These are phyloP conservation scores for Intubia oerlemansii DNA, from an alignment of 2,329 filamentous ascomycete genomes.

Conservation along the genomic window DNA sequence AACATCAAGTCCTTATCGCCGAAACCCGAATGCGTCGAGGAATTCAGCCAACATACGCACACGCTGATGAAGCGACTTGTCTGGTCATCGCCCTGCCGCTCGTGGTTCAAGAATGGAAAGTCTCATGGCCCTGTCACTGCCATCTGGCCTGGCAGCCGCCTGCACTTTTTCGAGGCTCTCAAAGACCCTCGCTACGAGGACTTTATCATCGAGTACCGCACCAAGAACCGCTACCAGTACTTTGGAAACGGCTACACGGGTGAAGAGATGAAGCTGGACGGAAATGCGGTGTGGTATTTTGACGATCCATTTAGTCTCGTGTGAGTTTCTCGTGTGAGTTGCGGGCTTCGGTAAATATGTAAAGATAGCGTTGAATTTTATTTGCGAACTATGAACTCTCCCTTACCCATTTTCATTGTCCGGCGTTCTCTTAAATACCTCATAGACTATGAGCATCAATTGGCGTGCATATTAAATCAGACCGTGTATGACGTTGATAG, in stretches of 20 bases:
- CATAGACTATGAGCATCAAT: too few relatives aligned
- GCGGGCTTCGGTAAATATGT: too few relatives aligned
- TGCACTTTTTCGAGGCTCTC: slow-evolving; percentile 20
- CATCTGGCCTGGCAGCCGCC: slow-evolving; percentile 21
- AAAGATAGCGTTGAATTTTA: too few relatives aligned
- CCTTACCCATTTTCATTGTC: too few relatives aligned
- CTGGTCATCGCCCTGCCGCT: slow-evolving; percentile 11
- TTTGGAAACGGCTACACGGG: slow-evolving; percentile 16
- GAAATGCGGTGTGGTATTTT: slow-evolving; percentile 1
- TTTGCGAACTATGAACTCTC: too few relatives aligned
- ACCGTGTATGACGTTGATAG: too few relatives aligned
- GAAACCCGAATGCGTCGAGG: slow-evolving; percentile 6
- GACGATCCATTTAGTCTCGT: slow-evolving; percentile 1
- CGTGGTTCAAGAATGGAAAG: slow-evolving; percentile 16
- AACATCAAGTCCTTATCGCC: slow-evolving; percentile 9
- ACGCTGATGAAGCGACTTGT: slow-evolving; percentile 12
- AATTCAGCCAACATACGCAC: slow-evolving; percentile 10
- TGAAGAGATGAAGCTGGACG: background rate
- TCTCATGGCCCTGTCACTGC: slow-evolving; percentile 17
- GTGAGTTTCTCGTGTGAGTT: too few relatives aligned
- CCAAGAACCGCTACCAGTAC: slow-evolving; percentile 16
- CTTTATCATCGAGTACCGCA: slow-evolving; percentile 16
- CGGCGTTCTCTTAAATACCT: too few relatives aligned
- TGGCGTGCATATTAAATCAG: too few relatives aligned
- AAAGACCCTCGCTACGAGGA: slow-evolving; percentile 22